phyloP scores from a whole-genome alignment of 306 rosid species.

The Quercus ilex region DNA sequence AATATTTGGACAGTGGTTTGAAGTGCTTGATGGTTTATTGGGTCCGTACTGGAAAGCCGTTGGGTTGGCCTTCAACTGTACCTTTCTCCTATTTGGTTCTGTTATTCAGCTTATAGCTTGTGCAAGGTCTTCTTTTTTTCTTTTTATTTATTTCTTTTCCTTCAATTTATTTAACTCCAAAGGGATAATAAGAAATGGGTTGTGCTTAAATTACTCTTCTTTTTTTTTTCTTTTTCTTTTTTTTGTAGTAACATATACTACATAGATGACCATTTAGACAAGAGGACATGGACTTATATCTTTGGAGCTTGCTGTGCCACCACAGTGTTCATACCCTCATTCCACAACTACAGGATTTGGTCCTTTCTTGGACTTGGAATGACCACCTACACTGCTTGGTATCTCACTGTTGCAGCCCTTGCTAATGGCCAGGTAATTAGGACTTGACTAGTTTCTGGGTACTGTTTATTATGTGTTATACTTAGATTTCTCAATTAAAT shows the following conservation, averaged over 20 bases:
- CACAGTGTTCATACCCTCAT: slow-evolving; percentile 92
- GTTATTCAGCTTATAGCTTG: slow-evolving; percentile 97
- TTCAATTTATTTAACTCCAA: neutral
- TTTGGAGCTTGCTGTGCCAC: slow-evolving; percentile 98
- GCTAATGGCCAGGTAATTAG: slow-evolving; percentile 73
- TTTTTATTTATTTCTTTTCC: neutral
- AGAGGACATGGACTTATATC: slow-evolving; percentile 94
- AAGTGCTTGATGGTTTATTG: slow-evolving; percentile 84
- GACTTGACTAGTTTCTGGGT: neutral
- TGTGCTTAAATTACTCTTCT: neutral
- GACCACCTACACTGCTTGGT: slow-evolving; percentile 99
- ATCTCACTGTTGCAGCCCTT: slow-evolving; percentile 75
- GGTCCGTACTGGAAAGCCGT: slow-evolving; percentile 91
- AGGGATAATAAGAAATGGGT: neutral
- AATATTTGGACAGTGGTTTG: slow-evolving; percentile 69
- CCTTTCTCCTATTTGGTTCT: slow-evolving; percentile 88
- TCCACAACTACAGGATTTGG: slow-evolving; percentile 93
- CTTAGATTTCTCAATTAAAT: no score
- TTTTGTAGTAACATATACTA: slow-evolving; percentile 78
- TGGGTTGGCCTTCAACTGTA: slow-evolving; percentile 93
- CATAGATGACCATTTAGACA: slow-evolving; percentile 81
- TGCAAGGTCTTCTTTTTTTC: slow-evolving; percentile 60
- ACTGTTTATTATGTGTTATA: neutral
- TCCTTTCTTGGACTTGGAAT: slow-evolving; percentile 96
- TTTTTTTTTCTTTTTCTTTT: neutral